Evolutionary conservation across 441 rosid genomes (phyloP), one percentile per base, ranked within the genome.

Genomic region (Omphalea diandra): DNA sequence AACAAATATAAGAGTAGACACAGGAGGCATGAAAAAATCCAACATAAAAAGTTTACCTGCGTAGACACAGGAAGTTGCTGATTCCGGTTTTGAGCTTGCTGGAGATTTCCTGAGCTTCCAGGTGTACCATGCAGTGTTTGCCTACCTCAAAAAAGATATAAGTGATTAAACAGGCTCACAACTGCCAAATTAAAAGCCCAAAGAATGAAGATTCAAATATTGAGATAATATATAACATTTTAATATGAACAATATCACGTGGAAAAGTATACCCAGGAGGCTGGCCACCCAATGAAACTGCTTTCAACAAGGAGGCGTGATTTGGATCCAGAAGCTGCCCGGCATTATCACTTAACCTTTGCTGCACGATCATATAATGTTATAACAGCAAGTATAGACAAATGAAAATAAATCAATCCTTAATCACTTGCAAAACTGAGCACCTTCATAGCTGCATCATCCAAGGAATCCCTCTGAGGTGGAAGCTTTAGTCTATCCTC

Each of bases 401-500:
- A 59, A 27, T 6, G 18, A 24, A 64, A 27, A 67, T 22, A 59
- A 65, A 22, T 24, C 47, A 58, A 31, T 20, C 27, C 9, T 7
- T 31, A 14, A 35, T 49, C 26, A 36, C 63, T 9, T 27, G 22
- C 49, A 40, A 52, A 62, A 59, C 32, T 29, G 66, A 80, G 79
- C 65, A 93, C 99, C 93, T 95, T 95, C 80, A 86, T 81, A 62
- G 90, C 77, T 26, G 90, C 83, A 62, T 90, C 94, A 74, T 87
- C 94, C 77, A 87, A 75, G 47, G 90, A 77, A 74, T 93, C 97
- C 78, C 90, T 86, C 78, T 80, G 96, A 69, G 70, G 79, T 63
- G 99, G 94, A 81, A 79, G 75, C 69, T 95, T 95, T 57, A 83
- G 76, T 71, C 87, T 85, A 65, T 89, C 98, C 85, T 90, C 98